A percentile compares a stretch with the other conserved stretches of the same genome.
Evolutionary conservation across 1,139 yeast species (phyloP).

Genomic region (Blastobotrys serpentis): DNA sequence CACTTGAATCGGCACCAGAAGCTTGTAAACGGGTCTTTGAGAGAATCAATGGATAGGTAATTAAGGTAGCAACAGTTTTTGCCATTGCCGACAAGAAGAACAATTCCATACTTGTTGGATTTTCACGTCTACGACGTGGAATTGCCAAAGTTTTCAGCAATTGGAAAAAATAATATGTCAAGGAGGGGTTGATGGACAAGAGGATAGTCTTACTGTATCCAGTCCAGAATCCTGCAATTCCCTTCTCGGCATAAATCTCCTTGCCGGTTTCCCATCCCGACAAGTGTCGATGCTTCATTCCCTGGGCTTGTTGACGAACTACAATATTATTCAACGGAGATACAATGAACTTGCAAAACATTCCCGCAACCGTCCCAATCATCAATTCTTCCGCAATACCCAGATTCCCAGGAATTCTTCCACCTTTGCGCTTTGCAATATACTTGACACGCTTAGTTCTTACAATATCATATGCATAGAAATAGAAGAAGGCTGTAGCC

Average conservation of each 20-base stretch:
- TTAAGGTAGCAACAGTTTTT: constrained; percentile 36
- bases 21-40: constrained; percentile 79
- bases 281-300: constrained; percentile 11
- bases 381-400: constrained; percentile 86
- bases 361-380: constrained; percentile 77
- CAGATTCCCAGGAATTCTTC: constrained; percentile 69
- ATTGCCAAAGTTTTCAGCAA: constrained; percentile 28
- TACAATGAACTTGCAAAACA: constrained; percentile 38
- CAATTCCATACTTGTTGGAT: constrained; percentile 32
- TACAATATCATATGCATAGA: constrained; percentile 79
- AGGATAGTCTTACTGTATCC: constrained; percentile 72
- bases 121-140: constrained; percentile 32
- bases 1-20: constrained; percentile 33
- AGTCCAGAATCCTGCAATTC: constrained; percentile 69
- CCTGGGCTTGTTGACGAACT: constrained; percentile 37
- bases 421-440: constrained; percentile 79
- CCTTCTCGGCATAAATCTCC: constrained; percentile 58
- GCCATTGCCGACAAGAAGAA: constrained; percentile 38
- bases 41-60: constrained; percentile 45
- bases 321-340: constrained; percentile 37
- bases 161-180: constrained; percentile 53
- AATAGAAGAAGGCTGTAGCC: constrained; percentile 45
- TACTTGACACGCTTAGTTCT: constrained; percentile 78
- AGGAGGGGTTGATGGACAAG: constrained; percentile 71
- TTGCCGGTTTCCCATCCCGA: constrained; percentile 36